These are phyloP conservation scores for Phanerochaete sordida DNA, from an alignment of 768 basidiomycete genomes.

Conservation along the genomic window DNA sequence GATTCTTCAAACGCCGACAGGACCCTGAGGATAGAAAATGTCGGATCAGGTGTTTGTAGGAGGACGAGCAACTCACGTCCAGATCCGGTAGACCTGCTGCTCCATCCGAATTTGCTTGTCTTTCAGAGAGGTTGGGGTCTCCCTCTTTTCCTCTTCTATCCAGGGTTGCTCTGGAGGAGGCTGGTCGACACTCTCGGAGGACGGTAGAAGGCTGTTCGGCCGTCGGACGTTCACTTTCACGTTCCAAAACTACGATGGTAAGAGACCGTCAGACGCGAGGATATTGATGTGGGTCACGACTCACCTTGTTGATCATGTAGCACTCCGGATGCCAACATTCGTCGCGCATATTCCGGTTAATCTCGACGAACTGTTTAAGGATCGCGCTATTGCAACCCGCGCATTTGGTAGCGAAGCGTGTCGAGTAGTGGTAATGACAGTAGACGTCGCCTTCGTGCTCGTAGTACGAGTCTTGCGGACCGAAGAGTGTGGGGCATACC, in stretches of 20 bases:
- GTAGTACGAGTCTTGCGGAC: conserved; percentile 98
- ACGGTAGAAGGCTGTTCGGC: conserved; percentile 51
- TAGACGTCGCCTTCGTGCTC: conserved; percentile 98
- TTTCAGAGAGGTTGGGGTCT: conserved; percentile 75
- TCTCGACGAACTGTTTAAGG: conserved; percentile 98
- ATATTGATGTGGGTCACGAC: conserved; percentile 15
- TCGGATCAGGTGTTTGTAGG: neutral
- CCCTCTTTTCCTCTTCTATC: conserved; percentile 73
- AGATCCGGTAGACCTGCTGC: conserved; percentile 95
- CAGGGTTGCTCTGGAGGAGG: conserved; percentile 45
- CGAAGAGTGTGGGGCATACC: conserved; percentile 92
- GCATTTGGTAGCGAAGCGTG: conserved; percentile 97
- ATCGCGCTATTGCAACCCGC: conserved; percentile 97
- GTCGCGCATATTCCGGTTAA: conserved; percentile 96
- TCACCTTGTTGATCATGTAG: conserved; percentile 99
- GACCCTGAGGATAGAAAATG: conserved; percentile 47
- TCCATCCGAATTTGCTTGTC: conserved; percentile 95
- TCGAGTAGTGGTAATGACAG: conserved; percentile 99
- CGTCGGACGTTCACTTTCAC: conserved; percentile 84
- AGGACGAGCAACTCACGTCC: conserved; percentile 68
- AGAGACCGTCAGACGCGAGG: neutral
- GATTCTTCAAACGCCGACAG: conserved; percentile 98
- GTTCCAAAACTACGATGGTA: conserved; percentile 84
- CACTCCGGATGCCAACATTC: conserved; percentile 99
- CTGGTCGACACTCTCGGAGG: conserved; percentile 42